Base-by-base conservation (phyloP, 2,329 filamentous ascomycete genomes). In the Cadophora sp. region DNA sequence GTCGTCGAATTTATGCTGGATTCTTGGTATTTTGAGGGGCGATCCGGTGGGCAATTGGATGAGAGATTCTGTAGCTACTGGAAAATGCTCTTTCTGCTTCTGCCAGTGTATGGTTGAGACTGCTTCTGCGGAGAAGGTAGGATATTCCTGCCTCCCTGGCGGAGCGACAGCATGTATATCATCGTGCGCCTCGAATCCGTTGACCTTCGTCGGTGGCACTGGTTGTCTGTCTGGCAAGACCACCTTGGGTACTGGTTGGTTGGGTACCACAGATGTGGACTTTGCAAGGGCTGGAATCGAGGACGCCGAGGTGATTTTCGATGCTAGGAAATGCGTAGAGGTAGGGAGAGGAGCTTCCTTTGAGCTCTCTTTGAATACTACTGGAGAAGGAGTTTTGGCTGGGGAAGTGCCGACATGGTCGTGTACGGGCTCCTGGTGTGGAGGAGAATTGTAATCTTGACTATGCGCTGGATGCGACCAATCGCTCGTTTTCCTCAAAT, bases 61-160 rank as follows among this genome's bases (percentile, higher is more conserved):
- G 65, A 97, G 83, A 22, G 91, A 90, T 67, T 89, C 87, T 3
- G 85, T 80, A 8, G 89, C 83, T 2, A 98, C 81, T 0, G 96
- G 94, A 80, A 92, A 98, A 76, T 91, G 85, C 78, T 97, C 93
- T 3, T 84, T 81, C 70, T 87, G 85, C 78, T 91, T 93, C 66
- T 81, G 81, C 95, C 95, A 98, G 75, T 94, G 90, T 34, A 89
- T 80, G 72, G 71, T 70, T 12, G 73, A 71, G 8, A 72, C 67
- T 4, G 60, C 65, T 55, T 64, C 62, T 43, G 72, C 62, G 14
- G 69, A 58, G 22, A 71, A 71, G 5, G 46, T 34, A 24, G 68
- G 68, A 0, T 67, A 31, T 27, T 77, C 75, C 62, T 76, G 73
- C 68, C 73, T 74, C 29, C 76, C 75, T 61, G 73, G 72, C 46